Conservation (phyloP, 2,329 filamentous ascomycete genomes). For the Aspergillus neotritici region DNA sequence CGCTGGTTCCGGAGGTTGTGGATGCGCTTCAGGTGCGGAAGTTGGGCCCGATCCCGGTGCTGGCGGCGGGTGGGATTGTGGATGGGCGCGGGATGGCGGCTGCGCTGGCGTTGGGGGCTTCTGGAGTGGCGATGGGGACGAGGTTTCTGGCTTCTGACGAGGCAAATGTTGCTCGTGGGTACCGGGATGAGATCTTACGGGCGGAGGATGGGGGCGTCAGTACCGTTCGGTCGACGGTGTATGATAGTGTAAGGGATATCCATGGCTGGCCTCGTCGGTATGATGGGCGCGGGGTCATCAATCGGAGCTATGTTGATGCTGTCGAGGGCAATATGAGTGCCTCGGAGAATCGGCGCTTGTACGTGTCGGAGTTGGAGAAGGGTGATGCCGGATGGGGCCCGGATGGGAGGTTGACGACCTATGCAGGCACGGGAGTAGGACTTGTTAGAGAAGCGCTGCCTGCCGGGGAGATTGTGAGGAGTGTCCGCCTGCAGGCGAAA, state of each 20-base stretch:
- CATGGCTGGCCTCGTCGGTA: constrained; percentile 54
- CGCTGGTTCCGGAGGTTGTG: constrained; percentile 47
- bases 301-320: constrained; percentile 47
- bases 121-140: constrained; percentile 58
- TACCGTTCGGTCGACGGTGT: constrained; percentile 49
- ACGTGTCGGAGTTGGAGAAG: constrained; percentile 45
- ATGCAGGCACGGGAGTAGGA: constrained; percentile 58
- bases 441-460: constrained; percentile 48
- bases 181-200: constrained; percentile 45
- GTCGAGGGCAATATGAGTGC: constrained; percentile 33
- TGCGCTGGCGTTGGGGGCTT: constrained; percentile 47
- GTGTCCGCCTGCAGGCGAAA: constrained; percentile 39
- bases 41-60: constrained; percentile 35
- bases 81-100: constrained; percentile 50
- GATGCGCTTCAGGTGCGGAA: constrained; percentile 33
- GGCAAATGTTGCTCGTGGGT: constrained; percentile 46
- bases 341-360: constrained; percentile 39
- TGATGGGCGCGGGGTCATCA: constrained; percentile 54
- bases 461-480: constrained; percentile 50
- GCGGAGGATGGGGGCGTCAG: constrained; percentile 48
- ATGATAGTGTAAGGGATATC: constrained; percentile 52
- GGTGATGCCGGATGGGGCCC: constrained; percentile 51
- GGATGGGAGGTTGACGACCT: constrained; percentile 54
- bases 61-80: constrained; percentile 51
- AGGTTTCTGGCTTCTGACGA: constrained; percentile 54